phyloP scores from a whole-genome alignment of 352 stramenopile genomes.

The Pythium biforme region DNA sequence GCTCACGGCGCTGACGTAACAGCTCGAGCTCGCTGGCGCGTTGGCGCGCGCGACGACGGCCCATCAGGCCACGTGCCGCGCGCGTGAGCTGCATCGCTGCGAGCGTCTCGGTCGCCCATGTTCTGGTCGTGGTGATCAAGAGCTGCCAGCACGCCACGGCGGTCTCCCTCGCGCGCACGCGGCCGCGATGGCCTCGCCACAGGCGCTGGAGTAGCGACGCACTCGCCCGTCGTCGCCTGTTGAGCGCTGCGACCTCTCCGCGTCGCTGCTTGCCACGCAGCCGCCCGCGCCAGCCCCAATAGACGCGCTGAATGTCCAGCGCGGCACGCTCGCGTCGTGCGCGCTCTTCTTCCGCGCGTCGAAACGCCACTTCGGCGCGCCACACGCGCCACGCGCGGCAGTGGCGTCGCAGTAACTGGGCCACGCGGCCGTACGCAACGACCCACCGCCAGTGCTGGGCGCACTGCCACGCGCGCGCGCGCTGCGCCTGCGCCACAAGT shows the following conservation, averaged over 20 bases:
- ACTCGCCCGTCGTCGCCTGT: neutral
- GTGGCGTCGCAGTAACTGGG: constrained; percentile 32
- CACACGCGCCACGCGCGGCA: constrained; percentile 34
- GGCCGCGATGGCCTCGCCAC: constrained; percentile 31
- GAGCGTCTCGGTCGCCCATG: neutral
- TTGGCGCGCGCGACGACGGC: constrained; percentile 28
- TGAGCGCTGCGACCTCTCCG: neutral
- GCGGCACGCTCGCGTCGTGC: constrained; percentile 29
- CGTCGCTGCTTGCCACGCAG: neutral
- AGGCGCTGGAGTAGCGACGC: constrained; percentile 38
- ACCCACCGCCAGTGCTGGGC: constrained; percentile 33
- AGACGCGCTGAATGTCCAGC: constrained; percentile 38
- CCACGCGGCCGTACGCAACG: constrained; percentile 32
- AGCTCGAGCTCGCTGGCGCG: constrained; percentile 26
- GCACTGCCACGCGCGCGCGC: constrained; percentile 28
- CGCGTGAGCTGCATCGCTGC: constrained; percentile 42
- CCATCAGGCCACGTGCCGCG: constrained; percentile 39
- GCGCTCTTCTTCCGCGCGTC: constrained; percentile 23
- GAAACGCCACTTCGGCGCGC: constrained; percentile 36
- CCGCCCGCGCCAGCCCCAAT: constrained; percentile 33
- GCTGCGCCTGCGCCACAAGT: constrained; percentile 28
- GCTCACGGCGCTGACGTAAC: constrained; percentile 25
- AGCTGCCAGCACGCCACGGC: constrained; percentile 2
- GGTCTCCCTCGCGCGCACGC: constrained; percentile 13
- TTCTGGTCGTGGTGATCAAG: neutral